phyloP scores from a whole-genome alignment of 2,329 filamentous ascomycete species.

The Aspergillus oerlinghausenensis region DNA sequence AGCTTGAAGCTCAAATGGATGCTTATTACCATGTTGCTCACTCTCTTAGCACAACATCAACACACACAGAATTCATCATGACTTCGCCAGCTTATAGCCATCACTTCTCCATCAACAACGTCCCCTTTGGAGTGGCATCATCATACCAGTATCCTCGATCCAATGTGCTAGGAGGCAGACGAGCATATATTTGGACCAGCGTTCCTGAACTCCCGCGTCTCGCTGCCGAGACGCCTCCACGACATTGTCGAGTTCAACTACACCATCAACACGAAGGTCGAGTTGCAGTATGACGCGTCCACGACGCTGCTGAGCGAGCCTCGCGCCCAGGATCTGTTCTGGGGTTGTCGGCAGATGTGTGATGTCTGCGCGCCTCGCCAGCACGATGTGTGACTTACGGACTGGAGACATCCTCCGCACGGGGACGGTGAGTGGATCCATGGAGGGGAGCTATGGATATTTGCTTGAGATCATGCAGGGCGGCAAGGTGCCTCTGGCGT shows the following conservation, averaged over 20 bases:
- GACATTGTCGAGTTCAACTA: slow-evolving; percentile 16
- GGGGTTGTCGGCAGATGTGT: slow-evolving; percentile 27
- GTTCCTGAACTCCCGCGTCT: slow-evolving; percentile 27
- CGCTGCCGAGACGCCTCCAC: slow-evolving; percentile 15
- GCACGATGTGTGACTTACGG: slow-evolving; percentile 22
- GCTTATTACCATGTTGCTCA: too few species aligned
- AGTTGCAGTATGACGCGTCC: slow-evolving; percentile 9
- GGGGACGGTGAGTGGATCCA: slow-evolving; percentile 25
- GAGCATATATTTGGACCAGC: slow-evolving; percentile 60
- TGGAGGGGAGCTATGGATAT: slow-evolving; percentile 21
- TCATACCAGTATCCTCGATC: slow-evolving; percentile 33
- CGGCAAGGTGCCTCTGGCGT: slow-evolving; percentile 16
- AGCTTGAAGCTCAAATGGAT: neutral
- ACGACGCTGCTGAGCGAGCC: slow-evolving; percentile 12
- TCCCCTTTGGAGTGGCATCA: slow-evolving; percentile 52
- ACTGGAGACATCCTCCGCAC: slow-evolving; percentile 27
- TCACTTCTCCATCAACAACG: slow-evolving; percentile 49
- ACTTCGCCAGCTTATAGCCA: slow-evolving; percentile 16
- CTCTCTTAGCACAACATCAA: neutral
- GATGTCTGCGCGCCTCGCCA: slow-evolving; percentile 28
- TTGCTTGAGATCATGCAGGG: slow-evolving; percentile 26
- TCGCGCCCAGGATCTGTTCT: slow-evolving; percentile 20
- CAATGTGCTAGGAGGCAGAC: slow-evolving; percentile 49
- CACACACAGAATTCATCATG: slow-evolving; percentile 10
- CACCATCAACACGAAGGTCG: slow-evolving; percentile 17